Base-by-base conservation (phyloP, 768 basidiomycete genomes). In the Hygrophorus pudorinus region DNA sequence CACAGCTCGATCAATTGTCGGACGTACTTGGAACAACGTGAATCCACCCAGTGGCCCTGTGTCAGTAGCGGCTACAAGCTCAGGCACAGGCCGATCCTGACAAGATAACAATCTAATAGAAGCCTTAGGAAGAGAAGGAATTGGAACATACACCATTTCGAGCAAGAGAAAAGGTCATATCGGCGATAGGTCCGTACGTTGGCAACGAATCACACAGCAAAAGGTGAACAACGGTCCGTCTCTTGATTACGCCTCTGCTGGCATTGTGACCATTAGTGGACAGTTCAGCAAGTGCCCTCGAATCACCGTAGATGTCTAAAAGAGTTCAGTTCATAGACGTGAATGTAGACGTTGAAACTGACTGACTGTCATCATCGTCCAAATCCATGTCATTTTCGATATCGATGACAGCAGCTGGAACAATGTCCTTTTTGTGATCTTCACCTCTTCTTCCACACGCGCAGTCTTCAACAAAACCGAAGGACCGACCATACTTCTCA, bases 31-130 rank as follows among this genome's bases (percentile, higher is more conserved):
- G 62, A 91, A 86, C 20, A 91, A 68, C 13, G 86, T 87, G 59
- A 94, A 83, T 2, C 89, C 87, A 5, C 88, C 88, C 7, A 79
- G 62, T 14, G 67, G 59, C 0, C 81, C 87, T 8, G 80, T 72
- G 11, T 92, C 93, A 10, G 88, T 92, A 18, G 90, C 79, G 14
- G 86, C 76, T 12, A 93, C 82, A 4, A 98, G 72, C 59, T 96
- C 88, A 2, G 89, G 76, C 2, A 84, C 78, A 28, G 67, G 63
- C 45, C 81, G 77, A 48, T 85, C 84, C 84, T 88, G 24, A 21
- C 40, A 42, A 21, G 44, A 38, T 42, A 36, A 42, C 31, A 34
- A 35, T 17, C 0, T 16, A 20, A 0, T 2, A 18, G 14, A 28
- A 35, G 10, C 16, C 13, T n/a, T 41, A 20, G 5, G 16, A n/a